A percentile compares a stretch with the other conserved stretches of the same genome.
phyloP scores from a whole-genome alignment of 164 flowering plant genomes.

The Paratinospora sagittata region DNA sequence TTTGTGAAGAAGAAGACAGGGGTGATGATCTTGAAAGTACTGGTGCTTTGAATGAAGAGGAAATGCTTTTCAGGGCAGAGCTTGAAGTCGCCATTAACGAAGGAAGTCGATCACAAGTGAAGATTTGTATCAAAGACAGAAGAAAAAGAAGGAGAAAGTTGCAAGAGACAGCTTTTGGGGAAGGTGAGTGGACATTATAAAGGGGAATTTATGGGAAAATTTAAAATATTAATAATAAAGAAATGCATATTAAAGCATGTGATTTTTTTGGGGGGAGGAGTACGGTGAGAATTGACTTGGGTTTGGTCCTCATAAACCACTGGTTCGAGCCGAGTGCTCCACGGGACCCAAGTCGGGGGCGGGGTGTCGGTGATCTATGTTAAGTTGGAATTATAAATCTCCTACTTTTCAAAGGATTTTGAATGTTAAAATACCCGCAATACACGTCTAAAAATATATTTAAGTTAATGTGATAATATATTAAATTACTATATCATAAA shows the following conservation, averaged over 20 bases:
- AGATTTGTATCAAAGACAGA: no score
- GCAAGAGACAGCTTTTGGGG: background rate
- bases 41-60: background rate
- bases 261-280: background rate
- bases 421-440: no score
- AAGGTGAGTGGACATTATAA: background rate
- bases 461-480: no score
- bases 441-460: no score
- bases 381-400: no score
- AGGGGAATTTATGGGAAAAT: background rate
- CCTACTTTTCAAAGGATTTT: no score
- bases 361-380: no score
- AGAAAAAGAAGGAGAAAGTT: no score
- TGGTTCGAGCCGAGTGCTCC: background rate
- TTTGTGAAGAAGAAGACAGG: background rate
- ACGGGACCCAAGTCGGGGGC: background rate
- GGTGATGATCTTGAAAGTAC: background rate
- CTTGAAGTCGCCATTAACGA: slow-evolving; percentile 4
- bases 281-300: background rate
- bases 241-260: background rate
- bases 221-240: no score
- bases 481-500: no score
- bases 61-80: slow-evolving; percentile 6
- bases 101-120: background rate
- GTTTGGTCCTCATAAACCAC: background rate